Percentiles rank a stretch among this genome's conserved stretches.
Conservation (phyloP, 176 grass and related monocot genomes). For the Rhynchospora pubera region DNA sequence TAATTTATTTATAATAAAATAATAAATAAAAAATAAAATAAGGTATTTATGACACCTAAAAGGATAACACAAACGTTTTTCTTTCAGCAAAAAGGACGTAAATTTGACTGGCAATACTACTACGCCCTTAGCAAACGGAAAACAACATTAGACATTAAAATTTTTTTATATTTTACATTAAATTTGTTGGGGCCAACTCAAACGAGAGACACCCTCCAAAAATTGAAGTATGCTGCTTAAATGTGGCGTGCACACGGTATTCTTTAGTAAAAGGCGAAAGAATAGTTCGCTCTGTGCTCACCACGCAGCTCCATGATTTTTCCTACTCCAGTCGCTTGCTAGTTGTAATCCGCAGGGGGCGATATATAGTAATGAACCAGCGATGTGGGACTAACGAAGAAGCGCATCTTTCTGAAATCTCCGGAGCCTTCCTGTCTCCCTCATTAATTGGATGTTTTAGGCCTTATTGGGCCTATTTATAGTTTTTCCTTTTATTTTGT, state of each 20-base stretch:
- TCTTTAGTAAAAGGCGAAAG: slow-evolving; percentile 70
- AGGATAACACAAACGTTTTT: too few relatives aligned
- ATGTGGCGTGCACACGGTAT: slow-evolving; percentile 45
- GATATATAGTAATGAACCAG: not conserved
- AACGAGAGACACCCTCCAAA: not conserved
- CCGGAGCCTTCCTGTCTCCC: not conserved
- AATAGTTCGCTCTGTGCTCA: slow-evolving; percentile 56
- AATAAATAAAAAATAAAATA: too few relatives aligned
- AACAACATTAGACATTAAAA: too few relatives aligned
- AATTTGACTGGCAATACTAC: too few relatives aligned
- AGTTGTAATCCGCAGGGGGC: not conserved
- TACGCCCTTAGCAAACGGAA: too few relatives aligned
- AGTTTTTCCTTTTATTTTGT: not conserved
- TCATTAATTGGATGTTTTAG: not conserved
- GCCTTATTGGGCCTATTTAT: not conserved
- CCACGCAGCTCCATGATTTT: slow-evolving; percentile 37
- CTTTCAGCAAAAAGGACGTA: too few relatives aligned
- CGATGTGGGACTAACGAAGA: not conserved
- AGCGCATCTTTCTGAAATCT: not conserved
- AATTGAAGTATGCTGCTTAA: slow-evolving; percentile 15
- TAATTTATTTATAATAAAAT: too few relatives aligned
- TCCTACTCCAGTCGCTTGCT: too few relatives aligned
- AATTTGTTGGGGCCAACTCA: not conserved
- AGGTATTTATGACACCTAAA: too few relatives aligned
- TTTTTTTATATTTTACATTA: too few relatives aligned